Evolutionary conservation across 148 eudicot species (phyloP).

Genomic region (Chenopodium suecicum): DNA sequence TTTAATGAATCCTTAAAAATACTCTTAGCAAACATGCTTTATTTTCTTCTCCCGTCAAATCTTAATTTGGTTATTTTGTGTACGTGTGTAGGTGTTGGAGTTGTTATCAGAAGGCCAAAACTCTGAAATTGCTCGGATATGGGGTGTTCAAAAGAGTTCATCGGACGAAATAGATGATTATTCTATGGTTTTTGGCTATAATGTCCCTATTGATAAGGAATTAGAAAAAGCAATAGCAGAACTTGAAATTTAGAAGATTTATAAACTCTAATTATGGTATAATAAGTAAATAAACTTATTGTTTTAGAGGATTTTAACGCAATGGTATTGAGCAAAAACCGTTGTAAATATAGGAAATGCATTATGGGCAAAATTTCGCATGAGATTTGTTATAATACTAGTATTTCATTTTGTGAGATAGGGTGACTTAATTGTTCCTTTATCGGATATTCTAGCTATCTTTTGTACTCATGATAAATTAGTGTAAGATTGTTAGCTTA

Average conservation of each 20-base stretch:
- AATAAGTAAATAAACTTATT: slow-evolving; percentile 8
- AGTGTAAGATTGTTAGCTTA: too few relatives aligned
- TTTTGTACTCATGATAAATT: too few relatives aligned
- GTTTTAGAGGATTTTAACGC: neutral
- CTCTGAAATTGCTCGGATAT: slow-evolving; percentile 39
- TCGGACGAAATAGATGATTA: slow-evolving; percentile 71
- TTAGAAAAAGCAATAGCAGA: slow-evolving; percentile 46
- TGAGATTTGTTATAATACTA: too few relatives aligned
- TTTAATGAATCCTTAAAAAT: too few relatives aligned
- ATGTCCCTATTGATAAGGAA: slow-evolving; percentile 50
- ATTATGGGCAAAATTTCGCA: too few relatives aligned
- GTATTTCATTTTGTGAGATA: too few relatives aligned
- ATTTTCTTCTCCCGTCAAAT: too few relatives aligned
- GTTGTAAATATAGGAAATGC: neutral
- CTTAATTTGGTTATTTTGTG: neutral
- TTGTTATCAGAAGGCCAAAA: slow-evolving; percentile 46
- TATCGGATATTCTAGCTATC: too few relatives aligned
- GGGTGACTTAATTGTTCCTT: too few relatives aligned
- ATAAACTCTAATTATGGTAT: neutral
- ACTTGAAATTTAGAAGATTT: slow-evolving; percentile 22
- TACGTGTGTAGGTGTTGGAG: slow-evolving; percentile 53
- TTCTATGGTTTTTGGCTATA: slow-evolving; percentile 77
- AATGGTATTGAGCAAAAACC: neutral
- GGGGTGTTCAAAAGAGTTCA: slow-evolving; percentile 53
- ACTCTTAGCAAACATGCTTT: too few relatives aligned